Conservation (phyloP, 495 filamentous ascomycete genomes). For the Aspergillus homomorphus region DNA sequence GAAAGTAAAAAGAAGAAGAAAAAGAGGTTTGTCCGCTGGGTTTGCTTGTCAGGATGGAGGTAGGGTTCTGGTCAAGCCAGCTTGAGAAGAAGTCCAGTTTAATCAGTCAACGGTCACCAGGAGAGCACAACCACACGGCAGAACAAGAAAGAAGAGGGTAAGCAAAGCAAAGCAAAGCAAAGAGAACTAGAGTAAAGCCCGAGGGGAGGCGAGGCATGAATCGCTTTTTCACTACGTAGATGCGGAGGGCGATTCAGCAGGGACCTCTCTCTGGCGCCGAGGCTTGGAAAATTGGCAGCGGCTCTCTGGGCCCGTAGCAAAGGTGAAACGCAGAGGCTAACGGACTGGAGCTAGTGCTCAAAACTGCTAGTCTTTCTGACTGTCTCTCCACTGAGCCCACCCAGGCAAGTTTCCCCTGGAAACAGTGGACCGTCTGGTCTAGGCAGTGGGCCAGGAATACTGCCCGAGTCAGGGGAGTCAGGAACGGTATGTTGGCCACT, state of each 20-base stretch:
- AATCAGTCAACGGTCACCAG: not conserved
- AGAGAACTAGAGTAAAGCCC: not conserved
- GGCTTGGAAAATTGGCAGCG: conserved; percentile 10
- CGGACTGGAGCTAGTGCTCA: conserved; percentile 15
- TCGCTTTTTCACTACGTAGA: conserved; percentile 20
- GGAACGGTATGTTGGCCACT: not conserved
- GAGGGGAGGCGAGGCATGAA: conserved; percentile 7
- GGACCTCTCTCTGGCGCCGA: conserved; percentile 17
- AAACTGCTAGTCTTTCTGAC: not conserved
- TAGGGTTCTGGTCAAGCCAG: conserved; percentile 7
- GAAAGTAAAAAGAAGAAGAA: not conserved
- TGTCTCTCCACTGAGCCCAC: conserved; percentile 8
- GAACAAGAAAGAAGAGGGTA: conserved; percentile 5
- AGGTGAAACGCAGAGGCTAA: conserved; percentile 24
- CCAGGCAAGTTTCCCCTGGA: conserved; percentile 20
- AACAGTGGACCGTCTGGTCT: conserved; percentile 9
- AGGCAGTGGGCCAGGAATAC: not conserved
- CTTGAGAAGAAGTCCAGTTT: not conserved
- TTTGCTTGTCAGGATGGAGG: conserved; percentile 8
- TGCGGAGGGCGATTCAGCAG: conserved; percentile 19
- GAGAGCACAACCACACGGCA: conserved; percentile 2
- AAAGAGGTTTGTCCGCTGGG: not conserved
- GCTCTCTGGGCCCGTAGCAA: conserved; percentile 12
- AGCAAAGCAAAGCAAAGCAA: conserved; percentile 6
- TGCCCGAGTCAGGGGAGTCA: conserved; percentile 1